These are phyloP conservation scores for Acidiella bohemica DNA, from an alignment of 495 filamentous ascomycete genomes.

Conservation along the genomic window DNA sequence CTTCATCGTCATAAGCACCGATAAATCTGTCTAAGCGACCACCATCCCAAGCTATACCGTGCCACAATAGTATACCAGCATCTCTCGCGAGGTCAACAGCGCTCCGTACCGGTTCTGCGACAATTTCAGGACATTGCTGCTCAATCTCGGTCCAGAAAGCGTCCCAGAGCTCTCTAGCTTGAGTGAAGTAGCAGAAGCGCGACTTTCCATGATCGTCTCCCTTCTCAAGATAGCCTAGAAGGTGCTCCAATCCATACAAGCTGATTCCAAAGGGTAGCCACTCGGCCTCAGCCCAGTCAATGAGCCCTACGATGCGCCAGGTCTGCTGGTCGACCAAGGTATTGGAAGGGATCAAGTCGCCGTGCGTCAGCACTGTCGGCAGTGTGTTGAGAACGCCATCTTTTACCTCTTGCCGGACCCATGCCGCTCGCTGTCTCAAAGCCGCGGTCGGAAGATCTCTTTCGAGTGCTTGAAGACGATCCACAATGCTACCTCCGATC, in stretches of 20 bases:
- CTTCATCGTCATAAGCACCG: conserved; percentile 33
- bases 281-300: conserved; percentile 52
- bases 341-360: conserved; percentile 42
- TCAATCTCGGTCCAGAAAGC: conserved; percentile 37
- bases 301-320: conserved; percentile 38
- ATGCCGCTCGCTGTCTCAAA: conserved; percentile 22
- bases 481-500: conserved; percentile 19
- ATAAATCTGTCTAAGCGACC: conserved; percentile 41
- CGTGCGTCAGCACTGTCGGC: conserved; percentile 41
- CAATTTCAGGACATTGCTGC: conserved; percentile 27
- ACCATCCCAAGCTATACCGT: conserved; percentile 47
- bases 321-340: conserved; percentile 68
- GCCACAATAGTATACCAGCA: conserved; percentile 44
- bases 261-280: conserved; percentile 41
- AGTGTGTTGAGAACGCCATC: conserved; percentile 27
- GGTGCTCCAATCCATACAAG: conserved; percentile 42
- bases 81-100: conserved; percentile 33
- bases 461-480: conserved; percentile 28
- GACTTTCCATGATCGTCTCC: conserved; percentile 14
- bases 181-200: conserved; percentile 28
- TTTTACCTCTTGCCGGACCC: conserved; percentile 25
- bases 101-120: conserved; percentile 12
- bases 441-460: conserved; percentile 28
- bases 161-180: conserved; percentile 29
- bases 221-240: conserved; percentile 33